Evolutionary conservation across 2,329 filamentous ascomycete genomes (phyloP).

Genomic region (Colletotrichum sp.): DNA sequence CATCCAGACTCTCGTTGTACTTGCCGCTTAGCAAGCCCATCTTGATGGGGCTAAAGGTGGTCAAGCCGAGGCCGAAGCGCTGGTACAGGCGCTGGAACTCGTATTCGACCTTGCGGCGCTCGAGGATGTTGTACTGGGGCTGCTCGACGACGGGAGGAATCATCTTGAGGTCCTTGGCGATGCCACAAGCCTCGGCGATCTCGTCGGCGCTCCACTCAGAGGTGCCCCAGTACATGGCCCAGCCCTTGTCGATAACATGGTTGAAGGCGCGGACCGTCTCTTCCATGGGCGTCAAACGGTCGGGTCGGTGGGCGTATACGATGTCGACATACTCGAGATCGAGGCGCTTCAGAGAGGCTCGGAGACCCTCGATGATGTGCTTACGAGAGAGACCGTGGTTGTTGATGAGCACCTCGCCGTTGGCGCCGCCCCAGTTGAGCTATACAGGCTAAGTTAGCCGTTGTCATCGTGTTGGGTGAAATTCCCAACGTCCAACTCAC

Average conservation of each 20-base stretch:
- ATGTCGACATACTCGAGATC: constrained; percentile 69
- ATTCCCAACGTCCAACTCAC: constrained; percentile 28
- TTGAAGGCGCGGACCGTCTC: constrained; percentile 76
- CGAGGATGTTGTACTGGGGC: constrained; percentile 70
- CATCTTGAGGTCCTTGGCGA: constrained; percentile 63
- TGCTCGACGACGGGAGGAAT: constrained; percentile 71
- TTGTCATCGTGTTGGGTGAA: not conserved
- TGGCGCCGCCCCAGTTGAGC: constrained; percentile 70
- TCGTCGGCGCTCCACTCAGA: constrained; percentile 74
- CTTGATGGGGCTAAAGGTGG: constrained; percentile 65
- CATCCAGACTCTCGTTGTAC: constrained; percentile 61
- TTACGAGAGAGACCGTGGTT: constrained; percentile 65
- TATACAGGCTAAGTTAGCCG: not conserved
- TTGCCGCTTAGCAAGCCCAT: constrained; percentile 68
- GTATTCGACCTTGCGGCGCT: constrained; percentile 65
- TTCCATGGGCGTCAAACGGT: constrained; percentile 72
- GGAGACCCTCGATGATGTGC: constrained; percentile 65
- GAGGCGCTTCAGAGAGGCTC: constrained; percentile 61
- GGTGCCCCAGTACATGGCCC: constrained; percentile 76
- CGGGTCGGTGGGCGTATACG: constrained; percentile 73
- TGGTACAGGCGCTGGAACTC: constrained; percentile 68
- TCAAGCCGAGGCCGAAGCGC: constrained; percentile 63
- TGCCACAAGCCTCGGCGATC: constrained; percentile 67
- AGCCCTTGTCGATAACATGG: constrained; percentile 70
- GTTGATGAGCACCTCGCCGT: constrained; percentile 66